Evolutionary conservation across 192 early-diverging fungal genomes (phyloP).

Genomic region (Umbelopsis ramanniana): DNA sequence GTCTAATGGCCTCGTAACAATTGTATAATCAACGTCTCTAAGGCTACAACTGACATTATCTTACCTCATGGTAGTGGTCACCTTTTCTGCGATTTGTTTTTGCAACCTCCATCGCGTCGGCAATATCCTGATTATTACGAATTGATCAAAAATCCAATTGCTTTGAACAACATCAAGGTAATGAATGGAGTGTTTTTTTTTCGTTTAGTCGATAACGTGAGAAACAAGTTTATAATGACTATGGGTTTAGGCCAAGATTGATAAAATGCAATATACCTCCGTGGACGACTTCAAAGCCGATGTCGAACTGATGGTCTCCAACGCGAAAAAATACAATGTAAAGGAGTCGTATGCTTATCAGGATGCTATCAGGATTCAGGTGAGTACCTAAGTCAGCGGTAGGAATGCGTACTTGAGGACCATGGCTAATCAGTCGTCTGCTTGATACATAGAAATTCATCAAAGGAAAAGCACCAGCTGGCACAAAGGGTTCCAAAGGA

Average conservation of each 20-base stretch:
- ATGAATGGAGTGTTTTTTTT: no score
- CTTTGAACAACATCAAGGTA: constrained; percentile 55
- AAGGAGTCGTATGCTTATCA: constrained; percentile 49
- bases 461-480: constrained; percentile 13
- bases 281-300: constrained; percentile 44
- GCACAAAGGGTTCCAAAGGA: background rate
- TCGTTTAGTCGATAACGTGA: no score
- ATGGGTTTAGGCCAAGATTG: constrained; percentile 40
- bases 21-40: background rate
- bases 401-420: background rate
- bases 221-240: no score
- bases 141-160: constrained; percentile 61
- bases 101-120: constrained; percentile 45
- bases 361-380: constrained; percentile 53
- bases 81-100: constrained; percentile 36
- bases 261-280: constrained; percentile 31
- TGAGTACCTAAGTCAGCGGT: constrained; percentile 17
- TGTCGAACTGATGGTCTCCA: constrained; percentile 50
- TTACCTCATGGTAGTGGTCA: constrained; percentile 33
- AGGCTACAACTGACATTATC: background rate
- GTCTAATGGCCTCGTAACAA: background rate
- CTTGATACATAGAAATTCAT: constrained; percentile 35
- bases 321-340: constrained; percentile 60
- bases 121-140: constrained; percentile 54
- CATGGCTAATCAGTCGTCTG: background rate